phyloP scores from a whole-genome alignment of 2,329 filamentous ascomycete genomes.

The Pestalotiopsis fici region DNA sequence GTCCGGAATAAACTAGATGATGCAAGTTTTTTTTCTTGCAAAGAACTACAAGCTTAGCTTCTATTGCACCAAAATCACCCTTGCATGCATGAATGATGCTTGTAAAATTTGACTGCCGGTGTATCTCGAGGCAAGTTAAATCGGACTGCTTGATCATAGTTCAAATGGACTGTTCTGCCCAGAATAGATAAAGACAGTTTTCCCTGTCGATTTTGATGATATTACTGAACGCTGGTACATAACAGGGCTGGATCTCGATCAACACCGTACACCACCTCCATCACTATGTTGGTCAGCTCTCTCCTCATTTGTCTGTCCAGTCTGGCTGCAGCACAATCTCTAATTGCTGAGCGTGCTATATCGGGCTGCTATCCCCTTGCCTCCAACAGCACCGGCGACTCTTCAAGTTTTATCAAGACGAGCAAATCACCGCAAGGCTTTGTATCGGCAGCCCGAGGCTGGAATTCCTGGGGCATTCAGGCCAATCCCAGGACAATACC shows the following conservation, averaged over 20 bases:
- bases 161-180: too few relatives aligned
- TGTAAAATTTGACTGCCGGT: too few relatives aligned
- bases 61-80: too few relatives aligned
- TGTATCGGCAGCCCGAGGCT: conserved; percentile 16
- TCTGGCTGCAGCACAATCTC: background rate
- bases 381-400: background rate
- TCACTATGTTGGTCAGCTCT: background rate
- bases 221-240: background rate
- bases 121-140: too few relatives aligned
- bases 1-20: too few relatives aligned
- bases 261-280: background rate
- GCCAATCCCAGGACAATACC: conserved; percentile 15
- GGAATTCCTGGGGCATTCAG: conserved; percentile 26
- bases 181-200: too few relatives aligned
- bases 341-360: background rate
- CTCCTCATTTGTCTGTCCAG: background rate
- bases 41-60: too few relatives aligned
- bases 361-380: background rate
- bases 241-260: background rate
- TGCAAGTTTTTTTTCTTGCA: too few relatives aligned
- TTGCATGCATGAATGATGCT: too few relatives aligned
- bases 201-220: too few relatives aligned
- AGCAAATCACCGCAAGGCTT: conserved; percentile 16
- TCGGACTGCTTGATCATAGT: too few relatives aligned
- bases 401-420: background rate